A percentile compares a stretch with the other conserved stretches of the same genome.
Conservation (phyloP, 2,329 filamentous ascomycete species). For the Pseudogymnoascus pannorum region DNA sequence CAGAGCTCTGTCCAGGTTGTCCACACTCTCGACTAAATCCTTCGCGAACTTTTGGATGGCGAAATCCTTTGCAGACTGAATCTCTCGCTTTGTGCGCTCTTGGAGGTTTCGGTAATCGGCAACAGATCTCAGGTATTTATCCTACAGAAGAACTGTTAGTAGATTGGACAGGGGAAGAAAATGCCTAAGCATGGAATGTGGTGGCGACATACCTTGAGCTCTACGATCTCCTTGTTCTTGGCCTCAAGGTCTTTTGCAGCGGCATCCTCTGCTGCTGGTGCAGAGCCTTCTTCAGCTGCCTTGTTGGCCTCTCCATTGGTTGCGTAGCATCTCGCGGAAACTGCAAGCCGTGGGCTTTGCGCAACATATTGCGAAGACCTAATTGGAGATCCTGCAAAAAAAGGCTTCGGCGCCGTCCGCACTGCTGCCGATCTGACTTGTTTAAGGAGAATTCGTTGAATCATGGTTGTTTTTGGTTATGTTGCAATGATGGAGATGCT, state of each 20-base stretch:
- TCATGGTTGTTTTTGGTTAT: constrained; percentile 32
- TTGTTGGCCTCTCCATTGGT: constrained; percentile 39
- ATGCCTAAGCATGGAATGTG: not conserved
- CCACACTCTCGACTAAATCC: constrained; percentile 89
- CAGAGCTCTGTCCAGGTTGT: constrained; percentile 94
- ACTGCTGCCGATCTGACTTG: constrained; percentile 36
- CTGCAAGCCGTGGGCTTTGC: constrained; percentile 15
- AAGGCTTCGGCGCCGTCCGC: constrained; percentile 19
- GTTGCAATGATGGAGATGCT: not conserved
- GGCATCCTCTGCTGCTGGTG: constrained; percentile 39
- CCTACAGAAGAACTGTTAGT: constrained; percentile 44
- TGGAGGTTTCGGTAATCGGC: constrained; percentile 98
- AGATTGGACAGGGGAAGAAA: not conserved
- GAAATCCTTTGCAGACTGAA: constrained; percentile 80
- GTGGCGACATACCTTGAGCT: constrained; percentile 66
- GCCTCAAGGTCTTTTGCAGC: constrained; percentile 61
- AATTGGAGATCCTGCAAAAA: constrained; percentile 31
- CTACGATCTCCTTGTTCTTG: constrained; percentile 64
- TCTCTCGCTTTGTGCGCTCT: constrained; percentile 85
- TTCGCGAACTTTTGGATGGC: constrained; percentile 91
- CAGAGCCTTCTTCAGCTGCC: constrained; percentile 32
- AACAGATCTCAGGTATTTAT: constrained; percentile 87
- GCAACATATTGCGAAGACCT: constrained; percentile 30
- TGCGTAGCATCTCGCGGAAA: constrained; percentile 27
- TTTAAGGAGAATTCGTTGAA: constrained; percentile 43